These are phyloP conservation scores for Nematodospora valgi DNA, from an alignment of 805 yeast species.

Conservation along the genomic window DNA sequence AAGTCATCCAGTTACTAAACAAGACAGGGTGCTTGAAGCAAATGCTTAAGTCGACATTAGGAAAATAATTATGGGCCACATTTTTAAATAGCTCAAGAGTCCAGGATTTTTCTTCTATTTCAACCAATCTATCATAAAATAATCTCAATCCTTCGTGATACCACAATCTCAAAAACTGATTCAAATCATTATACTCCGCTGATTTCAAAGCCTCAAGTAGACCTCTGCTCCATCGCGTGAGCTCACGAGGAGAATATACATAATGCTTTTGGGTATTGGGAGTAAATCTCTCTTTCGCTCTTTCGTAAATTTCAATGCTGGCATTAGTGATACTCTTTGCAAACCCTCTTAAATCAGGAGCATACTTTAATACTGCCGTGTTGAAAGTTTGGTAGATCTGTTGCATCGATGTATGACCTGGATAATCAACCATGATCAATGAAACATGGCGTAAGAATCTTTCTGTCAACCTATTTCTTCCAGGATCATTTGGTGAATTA, in stretches of 20 bases:
- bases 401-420: constrained; percentile 55
- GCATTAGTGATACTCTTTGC: constrained; percentile 52
- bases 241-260: constrained; percentile 83
- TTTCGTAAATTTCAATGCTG: constrained; percentile 60
- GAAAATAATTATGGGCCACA: constrained; percentile 41
- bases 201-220: constrained; percentile 48
- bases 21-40: constrained; percentile 52
- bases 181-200: constrained; percentile 32
- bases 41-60: constrained; percentile 33
- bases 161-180: constrained; percentile 61
- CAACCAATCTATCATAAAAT: constrained; percentile 68
- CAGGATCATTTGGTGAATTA: constrained; percentile 81
- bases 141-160: constrained; percentile 78
- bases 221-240: constrained; percentile 87
- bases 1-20: constrained; percentile 73
- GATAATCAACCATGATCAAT: constrained; percentile 75
- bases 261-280: constrained; percentile 51
- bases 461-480: constrained; percentile 54
- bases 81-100: constrained; percentile 36
- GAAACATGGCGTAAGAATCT: constrained; percentile 68
- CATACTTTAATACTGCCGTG: constrained; percentile 51
- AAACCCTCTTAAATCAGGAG: constrained; percentile 60
- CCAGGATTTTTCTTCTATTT: constrained; percentile 45
- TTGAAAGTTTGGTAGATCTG: constrained; percentile 67
- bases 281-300: constrained; percentile 41